These are phyloP conservation scores for Hypoxylon sp. DNA, from an alignment of 2,329 filamentous ascomycete genomes.

Conservation along the genomic window DNA sequence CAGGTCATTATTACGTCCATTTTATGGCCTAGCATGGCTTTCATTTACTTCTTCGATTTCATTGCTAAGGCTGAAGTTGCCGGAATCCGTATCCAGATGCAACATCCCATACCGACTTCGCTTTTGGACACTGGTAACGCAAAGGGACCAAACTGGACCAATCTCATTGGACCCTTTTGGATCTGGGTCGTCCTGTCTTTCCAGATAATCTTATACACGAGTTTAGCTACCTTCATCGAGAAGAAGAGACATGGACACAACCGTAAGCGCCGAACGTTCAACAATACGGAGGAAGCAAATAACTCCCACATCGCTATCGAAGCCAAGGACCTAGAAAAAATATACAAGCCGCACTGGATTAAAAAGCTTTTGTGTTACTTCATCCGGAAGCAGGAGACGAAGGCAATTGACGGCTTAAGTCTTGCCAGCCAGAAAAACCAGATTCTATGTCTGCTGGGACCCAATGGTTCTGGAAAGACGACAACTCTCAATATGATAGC, in stretches of 20 bases:
- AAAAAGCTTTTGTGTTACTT: conserved; percentile 52
- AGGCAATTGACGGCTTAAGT: conserved; percentile 72
- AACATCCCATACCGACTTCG: conserved; percentile 19
- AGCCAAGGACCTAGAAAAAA: conserved; percentile 51
- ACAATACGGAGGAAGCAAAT: conserved; percentile 32
- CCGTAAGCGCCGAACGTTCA: conserved; percentile 49
- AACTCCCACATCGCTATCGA: conserved; percentile 44
- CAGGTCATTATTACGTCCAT: conserved; percentile 46
- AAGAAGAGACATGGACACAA: conserved; percentile 54
- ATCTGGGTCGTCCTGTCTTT: conserved; percentile 53
- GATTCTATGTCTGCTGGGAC: conserved; percentile 75
- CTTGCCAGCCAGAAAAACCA: conserved; percentile 71
- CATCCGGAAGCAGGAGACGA: conserved; percentile 48
- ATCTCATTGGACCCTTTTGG: conserved; percentile 44
- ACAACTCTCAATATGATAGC: conserved; percentile 78
- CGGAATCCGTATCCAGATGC: conserved; percentile 40
- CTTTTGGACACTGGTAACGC: conserved; percentile 17
- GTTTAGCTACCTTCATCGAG: conserved; percentile 54
- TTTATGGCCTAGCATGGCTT: conserved; percentile 53
- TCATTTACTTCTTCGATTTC: conserved; percentile 51
- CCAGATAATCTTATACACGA: conserved; percentile 53
- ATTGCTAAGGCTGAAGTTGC: conserved; percentile 47
- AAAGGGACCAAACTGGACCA: conserved; percentile 46
- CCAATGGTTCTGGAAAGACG: conserved; percentile 78
- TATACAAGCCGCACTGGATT: conserved; percentile 51